phyloP scores from a whole-genome alignment of 2,329 filamentous ascomycete species.

The Fusarium nelsonii region DNA sequence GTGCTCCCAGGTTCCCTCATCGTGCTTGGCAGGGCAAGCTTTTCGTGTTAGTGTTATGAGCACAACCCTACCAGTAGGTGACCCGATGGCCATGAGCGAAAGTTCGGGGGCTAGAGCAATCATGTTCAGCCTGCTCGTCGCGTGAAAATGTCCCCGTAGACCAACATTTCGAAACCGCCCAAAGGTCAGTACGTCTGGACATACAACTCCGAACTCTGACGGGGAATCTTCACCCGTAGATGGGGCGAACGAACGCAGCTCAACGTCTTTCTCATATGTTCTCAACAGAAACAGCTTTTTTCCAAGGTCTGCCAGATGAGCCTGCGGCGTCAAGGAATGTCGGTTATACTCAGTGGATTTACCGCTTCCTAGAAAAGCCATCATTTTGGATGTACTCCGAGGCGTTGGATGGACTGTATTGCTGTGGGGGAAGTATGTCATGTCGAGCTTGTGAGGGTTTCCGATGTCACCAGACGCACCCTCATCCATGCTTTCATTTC shows the following conservation, averaged over 20 bases:
- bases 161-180: constrained; percentile 41
- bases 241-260: constrained; percentile 56
- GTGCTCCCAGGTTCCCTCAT: constrained; percentile 50
- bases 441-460: constrained; percentile 42
- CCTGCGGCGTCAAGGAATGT: constrained; percentile 17
- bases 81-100: constrained; percentile 75
- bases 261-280: constrained; percentile 63
- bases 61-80: constrained; percentile 73
- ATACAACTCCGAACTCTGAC: constrained; percentile 51
- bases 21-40: constrained; percentile 42
- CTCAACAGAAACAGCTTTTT: constrained; percentile 57
- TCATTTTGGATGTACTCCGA: constrained; percentile 23
- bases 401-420: constrained; percentile 43
- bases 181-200: constrained; percentile 49
- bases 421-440: constrained; percentile 54
- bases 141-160: constrained; percentile 49
- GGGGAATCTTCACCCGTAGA: constrained; percentile 30
- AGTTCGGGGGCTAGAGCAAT: constrained; percentile 75
- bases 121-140: constrained; percentile 66
- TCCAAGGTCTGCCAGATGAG: constrained; percentile 21
- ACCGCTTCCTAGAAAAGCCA: constrained; percentile 40
- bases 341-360: constrained; percentile 29
- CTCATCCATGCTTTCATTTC: background rate
- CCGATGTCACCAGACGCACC: background rate
- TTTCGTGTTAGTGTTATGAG: constrained; percentile 68